A percentile compares a stretch with the other conserved stretches of the same genome.
Evolutionary conservation across 2,329 filamentous ascomycete species (phyloP).

Genomic region (Paraconiothyrium sp.): DNA sequence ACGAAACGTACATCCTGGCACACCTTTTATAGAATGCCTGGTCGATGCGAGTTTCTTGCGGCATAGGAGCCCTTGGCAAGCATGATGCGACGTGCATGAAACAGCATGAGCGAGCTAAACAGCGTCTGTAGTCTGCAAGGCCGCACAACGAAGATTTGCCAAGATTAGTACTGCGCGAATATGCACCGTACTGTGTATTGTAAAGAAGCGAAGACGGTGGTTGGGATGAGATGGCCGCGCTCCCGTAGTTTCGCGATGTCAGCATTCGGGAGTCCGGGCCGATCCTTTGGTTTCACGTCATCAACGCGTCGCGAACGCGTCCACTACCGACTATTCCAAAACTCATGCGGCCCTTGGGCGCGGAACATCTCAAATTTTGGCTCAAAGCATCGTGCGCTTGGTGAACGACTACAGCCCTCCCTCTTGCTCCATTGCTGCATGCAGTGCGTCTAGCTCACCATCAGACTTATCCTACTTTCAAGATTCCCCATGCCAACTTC

Average conservation of each 20-base stretch:
- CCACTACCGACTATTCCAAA: neutral
- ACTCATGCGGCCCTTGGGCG: neutral
- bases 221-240: no score
- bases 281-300: neutral
- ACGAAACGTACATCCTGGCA: neutral
- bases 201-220: neutral
- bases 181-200: neutral
- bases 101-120: conserved; percentile 4
- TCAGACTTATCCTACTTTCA: neutral
- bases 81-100: conserved; percentile 12
- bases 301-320: neutral
- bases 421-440: no score
- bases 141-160: neutral
- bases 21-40: neutral
- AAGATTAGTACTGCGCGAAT: neutral
- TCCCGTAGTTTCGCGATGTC: no score
- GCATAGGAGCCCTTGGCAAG: neutral
- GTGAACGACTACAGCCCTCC: no score
- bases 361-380: no score
- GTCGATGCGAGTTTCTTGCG: neutral
- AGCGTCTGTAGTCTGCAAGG: neutral
- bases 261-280: neutral
- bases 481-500: neutral
- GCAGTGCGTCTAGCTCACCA: neutral
- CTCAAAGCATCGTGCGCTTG: no score